Percentiles rank a stretch among this genome's conserved stretches.
Conservation (phyloP, 768 basidiomycete genomes). For the Lentinula boryana region DNA sequence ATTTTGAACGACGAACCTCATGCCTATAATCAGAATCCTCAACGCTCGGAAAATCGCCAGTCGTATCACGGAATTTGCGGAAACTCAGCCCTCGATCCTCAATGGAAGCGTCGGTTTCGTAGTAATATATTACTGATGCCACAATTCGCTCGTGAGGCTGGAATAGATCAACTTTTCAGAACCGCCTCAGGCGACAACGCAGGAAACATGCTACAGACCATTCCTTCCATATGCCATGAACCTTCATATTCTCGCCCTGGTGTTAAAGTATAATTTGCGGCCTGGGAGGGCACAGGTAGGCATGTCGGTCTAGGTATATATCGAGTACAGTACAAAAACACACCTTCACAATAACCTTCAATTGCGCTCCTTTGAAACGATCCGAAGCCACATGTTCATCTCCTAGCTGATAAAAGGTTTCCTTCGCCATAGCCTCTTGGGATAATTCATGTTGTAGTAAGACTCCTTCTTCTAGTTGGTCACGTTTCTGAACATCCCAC, state of each 20-base stretch:
- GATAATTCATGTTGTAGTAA: not conserved
- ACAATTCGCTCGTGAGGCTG: conserved; percentile 15
- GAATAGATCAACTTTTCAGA: not conserved
- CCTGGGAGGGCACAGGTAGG: not conserved
- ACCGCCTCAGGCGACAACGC: not conserved
- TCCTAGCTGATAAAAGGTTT: not conserved
- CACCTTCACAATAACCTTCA: conserved; percentile 9
- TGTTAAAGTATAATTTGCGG: conserved; percentile 12
- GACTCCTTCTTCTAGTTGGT: not conserved
- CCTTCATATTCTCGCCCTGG: conserved; percentile 13
- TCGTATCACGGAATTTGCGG: conserved; percentile 21
- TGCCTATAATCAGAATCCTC: conserved; percentile 38
- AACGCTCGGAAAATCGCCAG: conserved; percentile 55
- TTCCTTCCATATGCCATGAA: conserved; percentile 15
- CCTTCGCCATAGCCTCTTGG: not conserved
- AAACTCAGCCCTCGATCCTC: conserved; percentile 11
- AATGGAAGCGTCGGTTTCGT: conserved; percentile 10
- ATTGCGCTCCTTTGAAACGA: not conserved
- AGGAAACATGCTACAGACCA: conserved; percentile 6
- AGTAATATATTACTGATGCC: conserved; percentile 13
- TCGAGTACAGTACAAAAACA: not conserved
- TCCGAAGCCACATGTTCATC: not conserved
- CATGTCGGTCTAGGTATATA: no score
- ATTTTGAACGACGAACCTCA: not conserved
- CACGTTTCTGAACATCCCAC: not conserved